Conservation (phyloP, 768 basidiomycete species). For the Floccularia luteovirens region DNA sequence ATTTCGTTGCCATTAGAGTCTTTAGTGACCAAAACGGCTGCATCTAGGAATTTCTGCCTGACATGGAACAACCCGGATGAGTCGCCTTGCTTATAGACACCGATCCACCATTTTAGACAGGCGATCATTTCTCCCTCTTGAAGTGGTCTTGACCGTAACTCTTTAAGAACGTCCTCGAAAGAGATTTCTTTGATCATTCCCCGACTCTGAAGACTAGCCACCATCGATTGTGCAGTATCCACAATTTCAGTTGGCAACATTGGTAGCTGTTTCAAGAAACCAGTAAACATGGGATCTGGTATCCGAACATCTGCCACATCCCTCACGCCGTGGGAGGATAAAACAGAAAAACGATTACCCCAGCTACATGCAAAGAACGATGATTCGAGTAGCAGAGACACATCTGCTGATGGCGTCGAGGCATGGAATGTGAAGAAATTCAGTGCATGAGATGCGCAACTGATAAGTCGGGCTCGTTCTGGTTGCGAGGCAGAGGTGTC, state of each 20-base stretch:
- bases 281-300: slow-evolving; percentile 61
- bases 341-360: slow-evolving; percentile 50
- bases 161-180: slow-evolving; percentile 76
- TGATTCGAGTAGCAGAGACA: slow-evolving; percentile 61
- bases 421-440: slow-evolving; percentile 86
- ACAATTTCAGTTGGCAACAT: slow-evolving; percentile 59
- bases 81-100: slow-evolving; percentile 20
- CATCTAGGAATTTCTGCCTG: slow-evolving; percentile 60
- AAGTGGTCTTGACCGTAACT: slow-evolving; percentile 67
- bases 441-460: slow-evolving; percentile 73
- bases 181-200: slow-evolving; percentile 67
- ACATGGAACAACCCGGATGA: slow-evolving; percentile 30
- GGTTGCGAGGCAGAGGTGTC: slow-evolving; percentile 36
- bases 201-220: slow-evolving; percentile 51
- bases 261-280: slow-evolving; percentile 75
- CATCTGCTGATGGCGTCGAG: slow-evolving; percentile 81
- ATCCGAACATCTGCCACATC: slow-evolving; percentile 62
- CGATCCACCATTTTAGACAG: slow-evolving; percentile 85
- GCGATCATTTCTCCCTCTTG: slow-evolving; percentile 66
- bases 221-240: slow-evolving; percentile 47
- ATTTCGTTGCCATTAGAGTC: slow-evolving; percentile 33
- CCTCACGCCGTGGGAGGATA: slow-evolving; percentile 70
- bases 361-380: slow-evolving; percentile 70
- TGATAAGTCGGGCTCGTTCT: slow-evolving; percentile 41
- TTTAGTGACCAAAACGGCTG: slow-evolving; percentile 50